Evolutionary conservation across 495 filamentous ascomycete species (phyloP).

Genomic region (Daldinia bambusicola): DNA sequence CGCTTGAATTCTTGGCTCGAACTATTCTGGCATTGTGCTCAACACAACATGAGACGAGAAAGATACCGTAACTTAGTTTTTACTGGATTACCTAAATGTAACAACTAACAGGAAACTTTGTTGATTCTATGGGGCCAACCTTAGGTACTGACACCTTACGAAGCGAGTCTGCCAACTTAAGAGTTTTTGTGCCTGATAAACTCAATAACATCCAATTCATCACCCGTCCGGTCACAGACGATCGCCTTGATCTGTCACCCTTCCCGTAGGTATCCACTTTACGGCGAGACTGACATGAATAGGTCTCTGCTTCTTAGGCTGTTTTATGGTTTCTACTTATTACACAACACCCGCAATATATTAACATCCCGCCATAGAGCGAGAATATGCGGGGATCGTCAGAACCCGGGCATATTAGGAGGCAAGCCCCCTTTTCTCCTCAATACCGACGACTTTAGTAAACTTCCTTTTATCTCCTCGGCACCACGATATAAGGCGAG

Average conservation of each 20-base stretch:
- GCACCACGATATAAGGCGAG: conserved; percentile 7
- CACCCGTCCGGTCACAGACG: not conserved
- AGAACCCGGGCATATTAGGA: not conserved
- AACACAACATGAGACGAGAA: conserved; percentile 11
- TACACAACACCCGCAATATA: conserved; percentile 6
- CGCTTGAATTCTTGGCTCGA: conserved; percentile 4
- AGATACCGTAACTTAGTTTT: not conserved
- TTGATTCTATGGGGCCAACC: conserved; percentile 1
- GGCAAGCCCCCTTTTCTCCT: not conserved
- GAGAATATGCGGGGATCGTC: conserved; percentile 19
- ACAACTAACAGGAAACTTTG: conserved; percentile 5
- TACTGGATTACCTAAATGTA: conserved; percentile 32
- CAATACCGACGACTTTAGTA: not conserved
- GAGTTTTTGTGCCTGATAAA: conserved; percentile 3
- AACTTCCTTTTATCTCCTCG: not conserved
- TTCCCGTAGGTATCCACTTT: not conserved
- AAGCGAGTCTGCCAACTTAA: not conserved
- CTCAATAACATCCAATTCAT: conserved; percentile 17
- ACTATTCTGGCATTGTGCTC: not conserved
- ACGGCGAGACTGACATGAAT: not conserved
- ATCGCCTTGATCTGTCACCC: not conserved
- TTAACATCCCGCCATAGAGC: conserved; percentile 23
- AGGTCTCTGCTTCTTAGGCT: not conserved
- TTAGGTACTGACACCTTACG: not conserved
- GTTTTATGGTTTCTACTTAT: conserved; percentile 6